Base-by-base conservation (phyloP, 148 eudicot species). In the Fagopyrum esculentum region DNA sequence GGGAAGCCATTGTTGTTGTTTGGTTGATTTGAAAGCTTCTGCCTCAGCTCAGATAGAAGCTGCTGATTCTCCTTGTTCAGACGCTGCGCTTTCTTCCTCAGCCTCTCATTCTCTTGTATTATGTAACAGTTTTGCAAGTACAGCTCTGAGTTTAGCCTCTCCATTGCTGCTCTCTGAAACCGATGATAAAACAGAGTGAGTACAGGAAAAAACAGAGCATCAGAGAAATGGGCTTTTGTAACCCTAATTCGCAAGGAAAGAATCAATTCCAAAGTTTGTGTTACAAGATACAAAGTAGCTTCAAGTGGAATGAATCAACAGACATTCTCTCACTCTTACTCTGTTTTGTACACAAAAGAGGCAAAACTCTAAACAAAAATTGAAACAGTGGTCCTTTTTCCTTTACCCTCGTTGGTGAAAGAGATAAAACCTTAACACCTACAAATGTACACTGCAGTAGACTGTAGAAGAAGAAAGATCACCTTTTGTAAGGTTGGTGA, bases 41-140 rank as follows among this genome's bases (percentile, higher is more conserved):
- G 88, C 69, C 87, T 87, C 9, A 93, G 88, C 82, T 93, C 87
- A 3, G 84, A 79, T 54, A 90, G 92, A 0, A 93, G 89, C 48
- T 86, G 89, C 51, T 91, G 92, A 57, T 93, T 93, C 81, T 93
- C 97, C 78, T 93, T 88, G 83, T 93, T 88, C 54, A 93, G 86
- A 9, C 75, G 74, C 80, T 93, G 88, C 1, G 98, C 98, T 69
- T 85, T 86, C 87, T 85, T 93, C 84, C 93, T 82, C 54, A 93
- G 83, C 85, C 78, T 85, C 85, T 93, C 98, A 76, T 93, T 93
- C 79, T 93, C 97, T 77, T 89, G 83, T 84, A 93, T 91, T 80
- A 93, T 93, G 93, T 90, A 93, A 56, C 87, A 86, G 82, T 93
- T 93, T 79, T 90, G 77, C 88, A 93, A 71, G 82, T 89, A 91